These are phyloP conservation scores for Saturnispora dispora DNA, from an alignment of 805 yeast genomes.

Conservation along the genomic window DNA sequence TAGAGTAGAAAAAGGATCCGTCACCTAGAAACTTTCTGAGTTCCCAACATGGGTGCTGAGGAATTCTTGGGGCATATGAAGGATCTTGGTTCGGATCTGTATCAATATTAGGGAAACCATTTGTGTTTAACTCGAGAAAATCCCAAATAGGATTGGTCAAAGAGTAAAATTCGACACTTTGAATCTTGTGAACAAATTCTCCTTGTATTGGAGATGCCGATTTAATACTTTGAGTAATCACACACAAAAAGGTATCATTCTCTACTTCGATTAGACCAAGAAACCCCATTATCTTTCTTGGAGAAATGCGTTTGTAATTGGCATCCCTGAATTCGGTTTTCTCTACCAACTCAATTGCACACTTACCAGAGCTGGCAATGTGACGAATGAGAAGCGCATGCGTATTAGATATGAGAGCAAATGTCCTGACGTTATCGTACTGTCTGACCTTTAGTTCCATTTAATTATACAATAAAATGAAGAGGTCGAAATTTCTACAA, in stretches of 20 bases:
- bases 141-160: constrained; percentile 73
- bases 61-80: constrained; percentile 20
- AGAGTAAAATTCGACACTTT: constrained; percentile 81
- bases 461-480: background rate
- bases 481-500: background rate
- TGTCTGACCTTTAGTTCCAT: constrained; percentile 20
- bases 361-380: constrained; percentile 28
- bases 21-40: constrained; percentile 67
- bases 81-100: constrained; percentile 29
- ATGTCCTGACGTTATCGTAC: constrained; percentile 28
- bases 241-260: constrained; percentile 60
- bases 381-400: constrained; percentile 41
- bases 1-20: constrained; percentile 88
- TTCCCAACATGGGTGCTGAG: constrained; percentile 77
- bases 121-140: constrained; percentile 54
- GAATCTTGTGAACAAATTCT: constrained; percentile 73
- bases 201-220: constrained; percentile 78
- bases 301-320: constrained; percentile 35
- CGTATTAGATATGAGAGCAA: constrained; percentile 34
- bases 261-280: constrained; percentile 72
- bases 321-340: constrained; percentile 29
- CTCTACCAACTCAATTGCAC: constrained; percentile 42
- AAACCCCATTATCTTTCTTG: constrained; percentile 50
- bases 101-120: constrained; percentile 52
- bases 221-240: constrained; percentile 64